Evolutionary conservation across 441 rosid species (phyloP).

Genomic region (Bocquillonia castaneifolia): DNA sequence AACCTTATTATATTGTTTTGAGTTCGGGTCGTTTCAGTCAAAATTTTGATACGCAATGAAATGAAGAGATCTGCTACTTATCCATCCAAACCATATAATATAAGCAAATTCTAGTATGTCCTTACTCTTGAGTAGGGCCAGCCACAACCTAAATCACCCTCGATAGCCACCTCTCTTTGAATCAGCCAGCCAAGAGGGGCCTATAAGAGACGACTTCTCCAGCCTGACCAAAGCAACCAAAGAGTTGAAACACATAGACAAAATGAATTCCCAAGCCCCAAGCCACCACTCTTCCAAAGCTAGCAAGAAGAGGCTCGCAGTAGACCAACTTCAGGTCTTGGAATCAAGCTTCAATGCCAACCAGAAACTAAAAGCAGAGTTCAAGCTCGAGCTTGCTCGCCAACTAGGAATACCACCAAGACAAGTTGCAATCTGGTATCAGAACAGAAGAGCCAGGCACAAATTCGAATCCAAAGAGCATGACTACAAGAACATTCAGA

Average conservation of each 20-base stretch:
- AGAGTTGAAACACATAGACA: neutral
- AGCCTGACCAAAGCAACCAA: neutral
- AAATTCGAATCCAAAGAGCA: slow-evolving; percentile 21
- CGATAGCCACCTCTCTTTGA: neutral
- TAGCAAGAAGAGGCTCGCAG: slow-evolving; percentile 26
- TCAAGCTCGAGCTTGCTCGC: slow-evolving; percentile 28
- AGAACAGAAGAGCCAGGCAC: slow-evolving; percentile 31
- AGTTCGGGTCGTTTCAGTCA: too few species aligned
- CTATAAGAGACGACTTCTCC: slow-evolving; percentile 9
- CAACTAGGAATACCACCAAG: slow-evolving; percentile 28
- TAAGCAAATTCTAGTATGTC: too few species aligned
- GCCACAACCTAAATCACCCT: too few species aligned
- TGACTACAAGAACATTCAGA: slow-evolving; percentile 20
- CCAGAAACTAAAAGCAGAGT: slow-evolving; percentile 27
- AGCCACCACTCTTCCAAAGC: slow-evolving; percentile 13
- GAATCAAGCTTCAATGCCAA: slow-evolving; percentile 28
- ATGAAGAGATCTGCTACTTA: too few species aligned
- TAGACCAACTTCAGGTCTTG: slow-evolving; percentile 27
- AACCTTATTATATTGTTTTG: too few species aligned
- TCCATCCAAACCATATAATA: too few species aligned
- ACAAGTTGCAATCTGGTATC: slow-evolving; percentile 38
- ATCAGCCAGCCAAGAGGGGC: neutral
- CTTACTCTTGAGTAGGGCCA: too few species aligned
- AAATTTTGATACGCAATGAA: too few species aligned
- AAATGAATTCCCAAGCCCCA: slow-evolving; percentile 18